Percentiles rank a stretch among this genome's conserved stretches.
Conservation (phyloP, 176 grass and related monocot species). For the Triticum turgidum region DNA sequence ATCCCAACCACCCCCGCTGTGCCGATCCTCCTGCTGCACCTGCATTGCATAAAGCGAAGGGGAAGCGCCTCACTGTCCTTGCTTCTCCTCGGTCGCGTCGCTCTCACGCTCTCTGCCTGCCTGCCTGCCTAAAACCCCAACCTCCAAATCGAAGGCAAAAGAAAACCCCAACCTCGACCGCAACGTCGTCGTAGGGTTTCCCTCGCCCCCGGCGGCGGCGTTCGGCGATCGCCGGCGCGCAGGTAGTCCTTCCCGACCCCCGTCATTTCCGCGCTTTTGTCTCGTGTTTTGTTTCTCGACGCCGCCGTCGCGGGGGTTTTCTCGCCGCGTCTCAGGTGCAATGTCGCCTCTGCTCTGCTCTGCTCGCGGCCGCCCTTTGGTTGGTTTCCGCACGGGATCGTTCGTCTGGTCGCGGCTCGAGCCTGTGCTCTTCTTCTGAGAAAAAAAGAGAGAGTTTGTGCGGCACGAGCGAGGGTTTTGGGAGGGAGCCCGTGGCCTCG, state of each 20-base stretch:
- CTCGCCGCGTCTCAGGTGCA: neutral
- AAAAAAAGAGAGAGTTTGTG: no score
- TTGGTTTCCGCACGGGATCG: neutral
- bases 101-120: neutral
- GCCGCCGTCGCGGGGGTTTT: neutral
- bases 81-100: neutral
- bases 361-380: neutral
- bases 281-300: no score
- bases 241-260: neutral
- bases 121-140: neutral
- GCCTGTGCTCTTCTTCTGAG: neutral
- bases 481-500: neutral
- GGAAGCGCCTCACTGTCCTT: neutral
- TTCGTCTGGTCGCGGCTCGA: neutral
- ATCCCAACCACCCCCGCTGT: neutral
- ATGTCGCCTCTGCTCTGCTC: slow-evolving; percentile 19
- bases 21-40: neutral
- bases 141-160: neutral
- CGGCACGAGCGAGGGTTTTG: neutral
- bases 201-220: neutral
- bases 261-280: neutral
- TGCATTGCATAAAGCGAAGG: neutral
- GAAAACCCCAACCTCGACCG: slow-evolving; percentile 1
- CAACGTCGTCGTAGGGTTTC: slow-evolving; percentile 16
- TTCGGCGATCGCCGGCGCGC: neutral